Evolutionary conservation across 176 grass and related monocot genomes (phyloP).

Genomic region (Dendrocalamus sinicus): DNA sequence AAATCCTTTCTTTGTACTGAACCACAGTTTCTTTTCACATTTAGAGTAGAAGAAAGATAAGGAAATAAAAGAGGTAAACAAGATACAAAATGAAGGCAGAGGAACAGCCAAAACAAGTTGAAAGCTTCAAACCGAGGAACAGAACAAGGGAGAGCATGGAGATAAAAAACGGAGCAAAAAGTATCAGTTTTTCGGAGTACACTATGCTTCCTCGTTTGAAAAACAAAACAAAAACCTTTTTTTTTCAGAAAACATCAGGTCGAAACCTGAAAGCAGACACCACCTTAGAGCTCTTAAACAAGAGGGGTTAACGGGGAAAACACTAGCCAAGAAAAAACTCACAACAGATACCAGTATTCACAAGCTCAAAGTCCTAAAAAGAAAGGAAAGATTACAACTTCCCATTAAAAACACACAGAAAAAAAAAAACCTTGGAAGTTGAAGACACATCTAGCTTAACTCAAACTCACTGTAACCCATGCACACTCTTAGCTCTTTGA

Average conservation of each 20-base stretch:
- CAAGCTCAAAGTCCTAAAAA: background rate
- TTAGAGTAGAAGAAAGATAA: background rate
- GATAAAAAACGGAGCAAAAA: background rate
- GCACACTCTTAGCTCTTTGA: background rate
- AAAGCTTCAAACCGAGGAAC: background rate
- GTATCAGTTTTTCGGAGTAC: background rate
- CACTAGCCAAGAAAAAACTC: background rate
- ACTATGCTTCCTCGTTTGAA: slow-evolving; percentile 12
- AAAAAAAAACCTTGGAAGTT: background rate
- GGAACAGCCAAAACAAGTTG: background rate
- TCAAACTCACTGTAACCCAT: background rate
- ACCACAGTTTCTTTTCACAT: slow-evolving; percentile 14
- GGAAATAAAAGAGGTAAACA: background rate
- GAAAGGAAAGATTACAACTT: background rate
- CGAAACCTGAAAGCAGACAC: slow-evolving; percentile 15
- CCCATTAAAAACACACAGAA: background rate
- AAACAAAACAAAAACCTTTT: slow-evolving; percentile 23
- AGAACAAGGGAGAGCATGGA: background rate
- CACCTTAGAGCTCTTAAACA: background rate
- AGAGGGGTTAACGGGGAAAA: background rate
- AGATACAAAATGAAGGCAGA: slow-evolving; percentile 18
- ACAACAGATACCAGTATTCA: background rate
- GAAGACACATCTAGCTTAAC: background rate
- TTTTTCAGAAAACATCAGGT: slow-evolving; percentile 6
- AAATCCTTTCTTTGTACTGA: slow-evolving; percentile 10